phyloP scores from a whole-genome alignment of 495 filamentous ascomycete species.

The Apiosordaria backusii region DNA sequence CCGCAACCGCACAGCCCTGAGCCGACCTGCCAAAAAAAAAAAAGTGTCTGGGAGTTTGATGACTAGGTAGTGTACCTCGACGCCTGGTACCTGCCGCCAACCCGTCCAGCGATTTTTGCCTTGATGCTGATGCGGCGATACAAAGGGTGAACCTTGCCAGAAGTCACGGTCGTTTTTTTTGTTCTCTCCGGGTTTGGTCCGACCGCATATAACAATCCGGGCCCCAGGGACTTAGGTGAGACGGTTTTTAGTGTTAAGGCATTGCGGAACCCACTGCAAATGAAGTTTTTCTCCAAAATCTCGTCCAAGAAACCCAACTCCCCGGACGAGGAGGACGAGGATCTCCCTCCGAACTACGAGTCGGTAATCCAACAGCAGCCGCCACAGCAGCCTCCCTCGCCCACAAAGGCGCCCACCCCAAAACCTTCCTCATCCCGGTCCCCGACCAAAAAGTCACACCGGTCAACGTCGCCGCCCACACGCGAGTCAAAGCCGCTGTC shows the following conservation, averaged over 20 bases:
- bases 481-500: conserved; percentile 30
- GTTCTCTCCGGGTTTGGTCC: background rate
- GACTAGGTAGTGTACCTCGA: conserved; percentile 10
- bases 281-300: conserved; percentile 57
- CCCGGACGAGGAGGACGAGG: conserved; percentile 46
- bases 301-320: conserved; percentile 48
- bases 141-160: conserved; percentile 15
- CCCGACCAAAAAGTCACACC: conserved; percentile 32
- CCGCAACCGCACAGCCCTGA: conserved; percentile 1
- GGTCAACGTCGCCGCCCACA: conserved; percentile 26
- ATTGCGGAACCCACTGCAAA: conserved; percentile 33
- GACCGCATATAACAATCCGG: conserved; percentile 21
- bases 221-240: conserved; percentile 12
- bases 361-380: conserved; percentile 13
- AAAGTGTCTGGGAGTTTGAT: background rate
- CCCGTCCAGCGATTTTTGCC: conserved; percentile 25
- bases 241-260: conserved; percentile 20
- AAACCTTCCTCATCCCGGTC: conserved; percentile 29
- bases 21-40: conserved; percentile 11
- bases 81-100: conserved; percentile 23
- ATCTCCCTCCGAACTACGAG: conserved; percentile 21
- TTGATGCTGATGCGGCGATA: conserved; percentile 30
- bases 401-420: conserved; percentile 21
- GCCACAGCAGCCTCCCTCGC: conserved; percentile 24
- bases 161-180: conserved; percentile 12